Conservation (phyloP, 768 basidiomycete species). For the Mycena belliarum region DNA sequence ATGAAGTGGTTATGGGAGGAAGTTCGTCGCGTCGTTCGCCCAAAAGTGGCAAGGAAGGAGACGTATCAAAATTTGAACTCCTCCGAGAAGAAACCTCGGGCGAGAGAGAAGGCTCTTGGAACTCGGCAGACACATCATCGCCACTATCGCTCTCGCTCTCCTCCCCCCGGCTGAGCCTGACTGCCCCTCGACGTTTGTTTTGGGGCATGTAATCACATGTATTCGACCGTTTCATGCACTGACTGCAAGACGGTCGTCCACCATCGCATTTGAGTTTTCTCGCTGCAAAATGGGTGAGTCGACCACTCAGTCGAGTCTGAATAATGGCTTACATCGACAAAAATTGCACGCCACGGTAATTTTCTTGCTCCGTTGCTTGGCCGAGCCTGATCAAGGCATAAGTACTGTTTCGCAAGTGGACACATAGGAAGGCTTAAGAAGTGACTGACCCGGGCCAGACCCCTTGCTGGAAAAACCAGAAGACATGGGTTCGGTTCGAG, state of each 20-base stretch:
- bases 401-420: conserved; percentile 6
- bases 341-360: conserved; percentile 91
- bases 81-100: conserved; percentile 57
- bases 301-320: conserved; percentile 10
- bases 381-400: conserved; percentile 43
- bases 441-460: conserved; percentile 28
- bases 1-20: conserved; percentile 39
- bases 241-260: conserved; percentile 77
- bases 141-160: conserved; percentile 72
- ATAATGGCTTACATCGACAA: conserved; percentile 69
- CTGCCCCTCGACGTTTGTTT: conserved; percentile 69
- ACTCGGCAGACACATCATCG: conserved; percentile 43
- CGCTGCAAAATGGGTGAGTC: conserved; percentile 44
- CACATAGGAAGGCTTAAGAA: conserved; percentile 10
- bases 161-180: conserved; percentile 58
- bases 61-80: conserved; percentile 49
- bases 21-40: conserved; percentile 50
- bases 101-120: conserved; percentile 52
- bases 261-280: conserved; percentile 90
- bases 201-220: conserved; percentile 80
- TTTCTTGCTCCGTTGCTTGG: conserved; percentile 76
- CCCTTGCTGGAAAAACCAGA: conserved; percentile 35
- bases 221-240: conserved; percentile 78
- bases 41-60: conserved; percentile 41
- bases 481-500: conserved; percentile 44